phyloP scores from a whole-genome alignment of 768 basidiomycete species.

The Hypholoma fasciculare region DNA sequence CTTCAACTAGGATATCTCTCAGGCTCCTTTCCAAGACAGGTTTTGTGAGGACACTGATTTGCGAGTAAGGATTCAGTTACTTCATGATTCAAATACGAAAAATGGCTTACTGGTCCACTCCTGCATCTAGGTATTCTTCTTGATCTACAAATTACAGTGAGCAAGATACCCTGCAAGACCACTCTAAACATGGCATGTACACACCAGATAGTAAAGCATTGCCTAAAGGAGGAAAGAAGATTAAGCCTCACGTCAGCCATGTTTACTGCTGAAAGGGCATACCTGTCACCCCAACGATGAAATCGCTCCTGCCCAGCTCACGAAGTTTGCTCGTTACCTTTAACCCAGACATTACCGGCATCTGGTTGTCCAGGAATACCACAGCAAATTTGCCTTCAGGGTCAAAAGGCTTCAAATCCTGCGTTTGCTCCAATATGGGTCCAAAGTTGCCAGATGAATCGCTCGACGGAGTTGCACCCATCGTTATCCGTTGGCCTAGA shows the following conservation, averaged over 20 bases:
- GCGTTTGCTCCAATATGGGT: conserved; percentile 39
- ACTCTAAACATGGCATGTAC: conserved; percentile 15
- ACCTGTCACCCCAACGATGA: conserved; percentile 85
- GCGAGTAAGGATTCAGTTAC: neutral
- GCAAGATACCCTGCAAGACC: neutral
- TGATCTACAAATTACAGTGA: conserved; percentile 50
- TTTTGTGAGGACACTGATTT: conserved; percentile 69
- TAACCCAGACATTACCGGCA: conserved; percentile 79
- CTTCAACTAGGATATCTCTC: conserved; percentile 42
- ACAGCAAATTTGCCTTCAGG: conserved; percentile 43
- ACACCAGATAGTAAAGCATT: conserved; percentile 53
- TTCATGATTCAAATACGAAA: neutral
- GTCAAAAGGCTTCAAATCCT: conserved; percentile 16
- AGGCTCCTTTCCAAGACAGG: conserved; percentile 69
- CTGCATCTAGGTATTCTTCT: conserved; percentile 73
- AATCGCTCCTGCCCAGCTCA: conserved; percentile 64
- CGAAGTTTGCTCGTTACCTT: conserved; percentile 66
- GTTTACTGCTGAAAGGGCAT: conserved; percentile 12
- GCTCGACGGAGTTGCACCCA: conserved; percentile 37
- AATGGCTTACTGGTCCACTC: conserved; percentile 65
- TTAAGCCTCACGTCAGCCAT: neutral
- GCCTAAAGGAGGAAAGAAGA: conserved; percentile 29
- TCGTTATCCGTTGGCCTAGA: conserved; percentile 36
- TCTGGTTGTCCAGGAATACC: conserved; percentile 72
- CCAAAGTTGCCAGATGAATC: conserved; percentile 33